Evolutionary conservation across 805 yeast species (phyloP), one percentile per base, ranked within the genome.

Genomic region (Cyberlindnera xylosilytica): DNA sequence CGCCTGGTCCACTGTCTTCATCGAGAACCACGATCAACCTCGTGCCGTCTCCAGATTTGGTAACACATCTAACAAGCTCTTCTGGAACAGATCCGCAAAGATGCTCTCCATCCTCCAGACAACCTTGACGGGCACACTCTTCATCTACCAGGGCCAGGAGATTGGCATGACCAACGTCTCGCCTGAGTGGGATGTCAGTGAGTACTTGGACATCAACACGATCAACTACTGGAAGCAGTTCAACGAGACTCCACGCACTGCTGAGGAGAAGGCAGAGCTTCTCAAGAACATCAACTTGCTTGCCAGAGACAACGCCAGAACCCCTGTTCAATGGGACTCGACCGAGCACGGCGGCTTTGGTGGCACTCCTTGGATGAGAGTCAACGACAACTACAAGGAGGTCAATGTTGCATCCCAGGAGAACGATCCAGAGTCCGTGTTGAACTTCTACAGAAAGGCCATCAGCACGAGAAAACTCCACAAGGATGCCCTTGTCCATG

Each of bases 71-170:
- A 20, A 51, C 58, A 38, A 42, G 34, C 20, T 32, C 55, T 58
- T 57, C 69, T n/a, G 34, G 62, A 53, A 39, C 54, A 60, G 39
- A 66, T 76, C 20, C 76, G 78, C 22, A n/a, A 78, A 78, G 60
- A 58, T 76, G 54, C 54, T 78, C 47, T 66, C 78, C 16, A 47
- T 71, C 35, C 57, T 78, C 54, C 69, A 71, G 47, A 41, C 66
- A 11, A 54, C 78, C 12, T 64, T 76, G 50, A 70, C 77, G 22
- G 82, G 83, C 36, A 76, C 83, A 11, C 58, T 75, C 40, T 78
- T 66, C 60, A 61, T 78, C 32, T 78, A 76, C 60, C 82, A 78
- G 59, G 83, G 83, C 39, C 83, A 78, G 57, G 83, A 78, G 52
- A 63, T 78, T 46, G 83, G 79, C 26, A 73, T 72, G 74, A 68